phyloP scores from a whole-genome alignment of 495 filamentous ascomycete genomes.

The Penicillium ochrochloron region DNA sequence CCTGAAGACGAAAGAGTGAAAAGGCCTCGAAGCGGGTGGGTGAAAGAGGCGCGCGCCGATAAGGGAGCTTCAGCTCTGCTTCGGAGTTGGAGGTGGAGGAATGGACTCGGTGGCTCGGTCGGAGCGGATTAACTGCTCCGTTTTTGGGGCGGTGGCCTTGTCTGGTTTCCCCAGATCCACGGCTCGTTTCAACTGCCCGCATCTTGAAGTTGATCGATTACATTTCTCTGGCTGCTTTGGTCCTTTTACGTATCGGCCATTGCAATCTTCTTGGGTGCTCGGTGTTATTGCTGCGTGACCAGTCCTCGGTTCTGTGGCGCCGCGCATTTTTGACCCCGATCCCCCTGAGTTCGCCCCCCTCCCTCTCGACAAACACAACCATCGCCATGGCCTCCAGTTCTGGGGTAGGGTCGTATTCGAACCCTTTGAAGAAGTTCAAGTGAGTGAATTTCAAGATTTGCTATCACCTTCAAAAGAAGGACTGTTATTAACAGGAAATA shows the following conservation, averaged over 20 bases:
- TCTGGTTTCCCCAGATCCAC: conserved; percentile 35
- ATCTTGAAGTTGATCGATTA: conserved; percentile 19
- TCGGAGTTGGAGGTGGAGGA: conserved; percentile 25
- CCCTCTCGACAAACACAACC: conserved; percentile 16
- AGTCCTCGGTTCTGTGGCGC: conserved; percentile 8
- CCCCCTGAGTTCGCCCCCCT: conserved; percentile 32
- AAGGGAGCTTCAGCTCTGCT: conserved; percentile 24
- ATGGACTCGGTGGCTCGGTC: conserved; percentile 33
- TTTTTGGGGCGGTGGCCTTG: conserved; percentile 24
- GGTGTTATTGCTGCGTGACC: conserved; percentile 4
- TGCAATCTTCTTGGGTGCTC: conserved; percentile 9
- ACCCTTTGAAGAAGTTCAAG: conserved; percentile 99
- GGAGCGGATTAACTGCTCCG: conserved; percentile 38
- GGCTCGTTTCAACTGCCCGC: conserved; percentile 20
- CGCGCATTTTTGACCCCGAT: conserved; percentile 23
- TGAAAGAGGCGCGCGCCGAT: conserved; percentile 19
- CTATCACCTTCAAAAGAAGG: neutral
- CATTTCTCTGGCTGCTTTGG: conserved; percentile 11
- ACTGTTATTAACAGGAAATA: conserved; percentile 42
- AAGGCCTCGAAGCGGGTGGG: conserved; percentile 23
- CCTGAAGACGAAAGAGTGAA: conserved; percentile 34
- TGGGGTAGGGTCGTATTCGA: conserved; percentile 87
- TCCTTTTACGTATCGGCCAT: neutral
- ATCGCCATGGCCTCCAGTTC: conserved; percentile 60
- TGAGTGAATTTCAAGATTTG: conserved; percentile 44